Evolutionary conservation across 805 yeast genomes (phyloP), one percentile per base, ranked within the genome.

Genomic region (Teunomyces barrocoloradensis): DNA sequence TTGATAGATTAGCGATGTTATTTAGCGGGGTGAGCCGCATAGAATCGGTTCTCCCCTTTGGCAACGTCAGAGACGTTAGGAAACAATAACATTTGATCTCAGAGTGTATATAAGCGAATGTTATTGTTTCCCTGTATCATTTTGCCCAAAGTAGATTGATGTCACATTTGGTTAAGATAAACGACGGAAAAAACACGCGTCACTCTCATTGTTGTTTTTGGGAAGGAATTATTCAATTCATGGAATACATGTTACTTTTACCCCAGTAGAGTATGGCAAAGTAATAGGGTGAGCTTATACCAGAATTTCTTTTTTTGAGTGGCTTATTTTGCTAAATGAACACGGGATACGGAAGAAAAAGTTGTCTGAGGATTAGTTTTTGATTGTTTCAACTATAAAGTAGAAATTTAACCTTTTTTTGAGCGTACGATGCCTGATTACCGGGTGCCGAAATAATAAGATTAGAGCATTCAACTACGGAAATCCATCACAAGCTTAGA

Each of bases 1-100:
- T 94, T 17, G 99, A 94, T 60, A 67, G 99, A 45, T 65, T 94
- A 32, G 82, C 84, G 44, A 89, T 92, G 97, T 64, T 89, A 15
- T 68, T 92, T 28, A 77, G 86, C 3, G 84, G 80, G 0, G 66
- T 77, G 35, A 69, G 69, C 17, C 71, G 96, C 25, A 90, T 94
- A 13, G 92, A 85, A 45, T 79, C 80, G 10, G 95, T 89, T 1
- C 64, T 89, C 29, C 71, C 85, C 0, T 89, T 89, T 65, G 96
- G 96, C 0, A 79, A 79, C 42, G 58, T 89, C 4, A 78, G 80
- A 30, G 91, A 87, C 63, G 94, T 87, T 5, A 63, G 78, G 27
- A 77, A 73, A 55, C 91, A 87, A 56, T 85, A 41, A 39, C 32
- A 7, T 9, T 9, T n/a, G 29, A 36, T 36, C 17, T 10, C 4